Evolutionary conservation across 768 basidiomycete genomes (phyloP), one percentile per base, ranked within the genome.

Genomic region (Auriscalpium vulgare): DNA sequence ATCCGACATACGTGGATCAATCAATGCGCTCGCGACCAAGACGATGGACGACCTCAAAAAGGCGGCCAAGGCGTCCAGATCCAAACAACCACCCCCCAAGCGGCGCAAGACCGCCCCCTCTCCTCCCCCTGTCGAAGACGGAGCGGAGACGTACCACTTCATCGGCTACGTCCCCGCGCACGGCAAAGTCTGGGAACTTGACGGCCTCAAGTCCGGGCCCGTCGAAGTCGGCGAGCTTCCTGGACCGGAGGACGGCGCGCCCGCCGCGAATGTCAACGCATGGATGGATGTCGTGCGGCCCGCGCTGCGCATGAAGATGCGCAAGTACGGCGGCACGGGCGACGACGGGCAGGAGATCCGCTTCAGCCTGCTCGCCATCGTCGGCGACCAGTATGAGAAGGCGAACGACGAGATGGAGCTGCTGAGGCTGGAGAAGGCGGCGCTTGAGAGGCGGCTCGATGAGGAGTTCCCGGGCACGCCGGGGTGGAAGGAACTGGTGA

Each of bases 171-270:
- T 84, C 37, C 83, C 81, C 5, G 78, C 76, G 1, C 69, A 76
- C 61, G 82, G 82, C 8, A 82, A 83, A 59, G 82, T 84, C n/a
- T 86, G 83, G 83, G 83, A 86, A 66, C 75, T 86, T 51, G 82
- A 85, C 63, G 83, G 84, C 11, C 73, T 85, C 53, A 82, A 81
- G 56, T 73, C 77, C 1, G 83, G 80, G 0, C 82, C 84, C 6
- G 69, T 86, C 9, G 82, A 84, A 65, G 82, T 85, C 21, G 83
- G 83, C 40, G 82, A 83, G 62, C 63, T 83, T 29, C 62, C 66
- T 7, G 43, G 54, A 10, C 56, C 37, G n/a, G 65, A 71, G 14
- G 49, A 23, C 14, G 46, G 55, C 7, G 36, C 13, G 13, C 38
- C 56, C 23, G 51, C 59, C 43, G 35, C 59, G 51, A n/a, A 44